These are phyloP conservation scores for Nasturtium officinale DNA, from an alignment of 345 rosid species.

Conservation along the genomic window DNA sequence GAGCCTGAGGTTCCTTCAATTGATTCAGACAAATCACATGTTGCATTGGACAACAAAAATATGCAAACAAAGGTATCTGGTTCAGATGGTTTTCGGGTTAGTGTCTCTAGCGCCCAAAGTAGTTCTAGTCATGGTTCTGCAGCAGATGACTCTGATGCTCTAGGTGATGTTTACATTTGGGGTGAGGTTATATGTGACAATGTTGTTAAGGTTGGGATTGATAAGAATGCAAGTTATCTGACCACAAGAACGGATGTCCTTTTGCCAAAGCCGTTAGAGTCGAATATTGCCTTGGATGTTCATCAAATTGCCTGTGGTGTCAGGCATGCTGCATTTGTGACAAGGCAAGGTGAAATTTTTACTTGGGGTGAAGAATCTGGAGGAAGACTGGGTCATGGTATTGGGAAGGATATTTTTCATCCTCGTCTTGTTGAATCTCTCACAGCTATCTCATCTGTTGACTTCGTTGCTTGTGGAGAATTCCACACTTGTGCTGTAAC, in stretches of 20 bases:
- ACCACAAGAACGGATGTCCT: constrained; percentile 79
- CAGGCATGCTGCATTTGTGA: constrained; percentile 86
- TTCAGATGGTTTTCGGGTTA: constrained; percentile 92
- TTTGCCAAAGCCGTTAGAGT: constrained; percentile 85
- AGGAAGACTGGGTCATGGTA: constrained; percentile 95
- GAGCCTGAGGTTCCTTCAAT: constrained; percentile 60
- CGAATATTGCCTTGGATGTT: constrained; percentile 85
- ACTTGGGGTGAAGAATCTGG: constrained; percentile 99
- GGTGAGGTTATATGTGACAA: constrained; percentile 91
- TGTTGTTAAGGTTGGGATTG: constrained; percentile 69
- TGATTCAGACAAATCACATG: constrained; percentile 78
- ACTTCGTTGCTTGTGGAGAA: constrained; percentile 94
- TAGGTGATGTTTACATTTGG: constrained; percentile 97
- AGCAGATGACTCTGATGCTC: constrained; percentile 92
- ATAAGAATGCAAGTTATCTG: constrained; percentile 63
- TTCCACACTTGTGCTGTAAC: constrained; percentile 96
- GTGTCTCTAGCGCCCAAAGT: constrained; percentile 98
- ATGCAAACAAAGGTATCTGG: constrained; percentile 86
- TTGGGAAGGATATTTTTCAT: constrained; percentile 73
- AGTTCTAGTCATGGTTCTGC: constrained; percentile 97
- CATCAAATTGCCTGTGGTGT: constrained; percentile 93
- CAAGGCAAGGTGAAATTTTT: constrained; percentile 91
- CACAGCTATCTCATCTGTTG: constrained; percentile 56
- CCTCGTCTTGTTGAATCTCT: constrained; percentile 85
- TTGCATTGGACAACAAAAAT: constrained; percentile 70